A percentile compares a stretch with the other conserved stretches of the same genome.
Conservation (phyloP, 805 yeast species). For the Cyberlindnera petersonii region DNA sequence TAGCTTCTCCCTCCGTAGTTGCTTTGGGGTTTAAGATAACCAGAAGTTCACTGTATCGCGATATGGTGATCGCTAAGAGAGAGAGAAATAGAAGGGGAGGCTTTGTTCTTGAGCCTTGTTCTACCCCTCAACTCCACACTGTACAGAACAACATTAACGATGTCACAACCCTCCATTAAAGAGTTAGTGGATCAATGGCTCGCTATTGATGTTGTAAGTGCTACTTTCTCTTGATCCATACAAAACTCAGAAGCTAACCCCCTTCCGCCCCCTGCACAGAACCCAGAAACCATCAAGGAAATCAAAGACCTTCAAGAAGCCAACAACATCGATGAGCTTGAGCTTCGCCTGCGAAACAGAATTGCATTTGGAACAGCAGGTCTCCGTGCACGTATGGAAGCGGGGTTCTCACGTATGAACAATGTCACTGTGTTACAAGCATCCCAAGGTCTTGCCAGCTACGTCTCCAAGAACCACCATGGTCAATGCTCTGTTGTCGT, state of each 20-base stretch:
- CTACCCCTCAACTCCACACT: too few species aligned
- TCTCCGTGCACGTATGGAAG: conserved; percentile 79
- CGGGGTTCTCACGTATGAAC: conserved; percentile 88
- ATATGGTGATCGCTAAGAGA: too few species aligned
- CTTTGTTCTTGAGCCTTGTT: too few species aligned
- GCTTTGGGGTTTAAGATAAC: too few species aligned
- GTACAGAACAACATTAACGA: neutral
- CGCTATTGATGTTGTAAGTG: conserved; percentile 13
- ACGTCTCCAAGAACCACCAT: conserved; percentile 33
- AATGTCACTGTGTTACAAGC: conserved; percentile 87
- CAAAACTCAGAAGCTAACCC: too few species aligned
- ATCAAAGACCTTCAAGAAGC: conserved; percentile 41
- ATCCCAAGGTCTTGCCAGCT: conserved; percentile 71
- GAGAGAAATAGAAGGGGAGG: too few species aligned
- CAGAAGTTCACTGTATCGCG: too few species aligned
- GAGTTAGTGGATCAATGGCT: conserved; percentile 17
- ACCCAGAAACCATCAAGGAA: conserved; percentile 50
- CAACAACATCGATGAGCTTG: conserved; percentile 42
- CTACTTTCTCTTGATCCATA: neutral
- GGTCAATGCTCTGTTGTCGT: conserved; percentile 52
- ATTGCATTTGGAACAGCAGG: conserved; percentile 94
- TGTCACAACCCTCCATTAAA: conserved; percentile 1
- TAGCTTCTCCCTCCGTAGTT: too few species aligned
- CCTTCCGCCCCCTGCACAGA: conserved; percentile 16
- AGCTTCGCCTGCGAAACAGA: conserved; percentile 49